phyloP scores from a whole-genome alignment of 2,329 filamentous ascomycete species.

The Capronia coronata region DNA sequence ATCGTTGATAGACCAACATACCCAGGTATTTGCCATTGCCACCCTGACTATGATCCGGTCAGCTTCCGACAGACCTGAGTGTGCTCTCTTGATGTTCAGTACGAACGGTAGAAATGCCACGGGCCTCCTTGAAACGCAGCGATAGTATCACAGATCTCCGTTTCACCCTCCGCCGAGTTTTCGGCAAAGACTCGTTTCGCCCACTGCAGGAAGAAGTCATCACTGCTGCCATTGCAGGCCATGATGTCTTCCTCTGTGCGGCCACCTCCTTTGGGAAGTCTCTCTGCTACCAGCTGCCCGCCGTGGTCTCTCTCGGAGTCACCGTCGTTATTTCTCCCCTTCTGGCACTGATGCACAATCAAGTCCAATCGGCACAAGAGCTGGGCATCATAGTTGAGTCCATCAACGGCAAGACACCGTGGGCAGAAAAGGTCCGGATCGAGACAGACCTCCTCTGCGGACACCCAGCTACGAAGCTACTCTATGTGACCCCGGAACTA shows the following conservation, averaged over 20 bases:
- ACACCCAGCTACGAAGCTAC: conserved; percentile 71
- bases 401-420: conserved; percentile 75
- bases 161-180: conserved; percentile 66
- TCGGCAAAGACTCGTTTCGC: conserved; percentile 68
- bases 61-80: too few relatives aligned
- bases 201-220: conserved; percentile 86
- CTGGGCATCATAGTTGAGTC: conserved; percentile 74
- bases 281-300: conserved; percentile 85
- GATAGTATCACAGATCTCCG: conserved; percentile 53
- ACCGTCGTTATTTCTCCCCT: conserved; percentile 87
- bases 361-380: conserved; percentile 71
- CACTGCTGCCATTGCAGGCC: conserved; percentile 66
- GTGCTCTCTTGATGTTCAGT: too few relatives aligned
- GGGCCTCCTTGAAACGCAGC: conserved; percentile 7
- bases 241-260: conserved; percentile 91
- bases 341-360: conserved; percentile 89
- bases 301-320: conserved; percentile 78
- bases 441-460: conserved; percentile 78
- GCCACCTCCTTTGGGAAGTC: conserved; percentile 74
- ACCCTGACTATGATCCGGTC: too few relatives aligned
- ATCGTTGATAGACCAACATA: too few relatives aligned
- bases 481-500: conserved; percentile 90
- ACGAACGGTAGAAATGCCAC: conserved; percentile 2
- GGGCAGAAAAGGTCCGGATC: conserved; percentile 59
- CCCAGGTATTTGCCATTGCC: too few relatives aligned